These are phyloP conservation scores for Fusarium nurragi DNA, from an alignment of 2,329 filamentous ascomycete genomes.

Conservation along the genomic window DNA sequence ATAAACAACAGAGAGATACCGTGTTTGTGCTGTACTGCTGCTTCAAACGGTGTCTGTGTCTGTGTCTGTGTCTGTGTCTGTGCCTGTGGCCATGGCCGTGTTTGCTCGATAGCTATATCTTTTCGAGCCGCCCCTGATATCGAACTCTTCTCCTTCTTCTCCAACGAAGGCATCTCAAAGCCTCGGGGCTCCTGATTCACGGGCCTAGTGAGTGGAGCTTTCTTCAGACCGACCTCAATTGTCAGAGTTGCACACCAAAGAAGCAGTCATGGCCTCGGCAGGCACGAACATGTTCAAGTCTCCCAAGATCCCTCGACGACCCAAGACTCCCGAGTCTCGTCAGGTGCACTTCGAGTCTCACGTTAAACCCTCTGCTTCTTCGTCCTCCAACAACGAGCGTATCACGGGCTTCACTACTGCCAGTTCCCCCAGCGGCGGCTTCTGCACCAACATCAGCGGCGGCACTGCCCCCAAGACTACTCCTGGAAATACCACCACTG, in stretches of 20 bases:
- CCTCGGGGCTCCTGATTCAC: conserved; percentile 23
- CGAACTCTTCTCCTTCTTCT: neutral
- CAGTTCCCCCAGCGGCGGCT: conserved; percentile 41
- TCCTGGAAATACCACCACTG: neutral
- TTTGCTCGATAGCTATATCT: neutral
- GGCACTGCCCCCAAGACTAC: conserved; percentile 18
- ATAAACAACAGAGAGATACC: neutral
- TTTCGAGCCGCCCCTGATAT: neutral
- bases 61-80: neutral
- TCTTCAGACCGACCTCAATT: neutral
- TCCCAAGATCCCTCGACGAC: conserved; percentile 44
- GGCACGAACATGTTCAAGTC: conserved; percentile 42
- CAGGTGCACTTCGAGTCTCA: conserved; percentile 47
- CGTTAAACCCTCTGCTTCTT: neutral
- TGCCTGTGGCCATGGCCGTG: too few relatives aligned
- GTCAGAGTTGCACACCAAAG: conserved; percentile 9
- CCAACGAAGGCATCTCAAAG: neutral
- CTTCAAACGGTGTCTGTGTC: neutral
- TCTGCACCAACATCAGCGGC: conserved; percentile 27
- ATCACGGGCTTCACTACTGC: conserved; percentile 33
- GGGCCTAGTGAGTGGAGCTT: neutral
- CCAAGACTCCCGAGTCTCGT: conserved; percentile 43
- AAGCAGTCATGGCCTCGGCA: conserved; percentile 43
- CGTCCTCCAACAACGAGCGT: conserved; percentile 5
- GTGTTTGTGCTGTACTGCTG: neutral